Conservation (phyloP, 139 green algal species). For the Tetratostichococcus sp. region DNA sequence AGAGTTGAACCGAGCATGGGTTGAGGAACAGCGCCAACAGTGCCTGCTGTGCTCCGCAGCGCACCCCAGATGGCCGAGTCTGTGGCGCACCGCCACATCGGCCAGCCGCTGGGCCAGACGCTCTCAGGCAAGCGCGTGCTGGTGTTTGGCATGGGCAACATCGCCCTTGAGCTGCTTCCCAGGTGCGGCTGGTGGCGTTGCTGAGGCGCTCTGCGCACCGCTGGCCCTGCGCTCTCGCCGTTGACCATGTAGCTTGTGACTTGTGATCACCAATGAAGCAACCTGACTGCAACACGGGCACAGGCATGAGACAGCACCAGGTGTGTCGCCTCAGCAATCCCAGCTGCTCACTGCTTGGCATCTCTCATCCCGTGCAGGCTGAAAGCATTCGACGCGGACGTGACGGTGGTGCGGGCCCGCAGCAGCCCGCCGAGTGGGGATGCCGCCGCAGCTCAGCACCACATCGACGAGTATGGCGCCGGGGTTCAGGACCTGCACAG, state of each 20-base stretch:
- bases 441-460: slow-evolving; percentile 6
- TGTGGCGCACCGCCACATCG: slow-evolving; percentile 25
- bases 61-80: slow-evolving; percentile 6
- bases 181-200: slow-evolving; percentile 26
- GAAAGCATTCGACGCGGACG: slow-evolving; percentile 25
- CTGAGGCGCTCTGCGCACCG: no score
- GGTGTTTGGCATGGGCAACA: slow-evolving; percentile 48
- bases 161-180: slow-evolving; percentile 47
- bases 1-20: no score
- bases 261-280: background rate
- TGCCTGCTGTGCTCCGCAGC: slow-evolving; percentile 9
- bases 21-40: no score
- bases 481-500: slow-evolving; percentile 25
- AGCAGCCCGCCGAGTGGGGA: background rate
- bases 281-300: no score
- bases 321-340: no score
- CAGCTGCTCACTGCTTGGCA: no score
- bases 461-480: slow-evolving; percentile 19
- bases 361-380: slow-evolving; percentile 31
- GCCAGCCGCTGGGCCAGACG: slow-evolving; percentile 33
- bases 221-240: no score
- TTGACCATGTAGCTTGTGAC: background rate
- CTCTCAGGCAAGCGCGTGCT: slow-evolving; percentile 36
- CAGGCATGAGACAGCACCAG: no score
- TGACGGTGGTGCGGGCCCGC: slow-evolving; percentile 8